Base-by-base conservation (phyloP, 805 yeast genomes). In the Ogataea thermomethanolica region DNA sequence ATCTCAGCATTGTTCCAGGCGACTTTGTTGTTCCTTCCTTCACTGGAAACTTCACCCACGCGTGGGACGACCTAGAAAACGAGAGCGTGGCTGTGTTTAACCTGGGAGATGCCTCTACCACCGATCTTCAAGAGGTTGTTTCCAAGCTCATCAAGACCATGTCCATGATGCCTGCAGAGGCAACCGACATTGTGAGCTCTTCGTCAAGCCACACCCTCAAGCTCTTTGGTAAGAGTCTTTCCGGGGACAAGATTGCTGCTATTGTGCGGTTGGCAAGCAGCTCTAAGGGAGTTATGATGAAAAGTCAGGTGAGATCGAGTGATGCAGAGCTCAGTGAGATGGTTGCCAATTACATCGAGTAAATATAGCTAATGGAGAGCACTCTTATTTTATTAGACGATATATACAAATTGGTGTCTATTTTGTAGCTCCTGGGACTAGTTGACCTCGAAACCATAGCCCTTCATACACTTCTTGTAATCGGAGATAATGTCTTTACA, bases 381-480 rank as follows among this genome's bases (percentile, higher is more conserved):
- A 17, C 20, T 17, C 20, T 17, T 17, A 17, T 17, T 17, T 17
- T 17, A 17, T 17, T 17, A 17, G 20, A 17, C 20, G 20, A 5
- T 17, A 17, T 17, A 17, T 17, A 17, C 20, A 17, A 17, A 5
- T 17, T 17, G 20, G 20, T 17, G n/a, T 17, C 20, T 17, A 17
- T 17, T 17, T 17, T 17, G 5, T 17, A 17, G 20, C 20, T 17
- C 5, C 5, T 3, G 5, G 20, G 5, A 17, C 30, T 42, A 42
- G 20, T 62, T 69, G 34, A 70, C 61, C 32, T 73, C 76, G 64
- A 91, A 91, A 0, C 99, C 99, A 61, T 66, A 91, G 13, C 95
- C 88, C 57, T 81, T 81, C 99, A 91, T 91, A 67, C 99, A 91
- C 22, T 59, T 57, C 64, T 89, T 90, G 71, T 93, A 93, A 44